Conservation (phyloP, 2,329 filamentous ascomycete genomes). For the Alternaria incomplexa region DNA sequence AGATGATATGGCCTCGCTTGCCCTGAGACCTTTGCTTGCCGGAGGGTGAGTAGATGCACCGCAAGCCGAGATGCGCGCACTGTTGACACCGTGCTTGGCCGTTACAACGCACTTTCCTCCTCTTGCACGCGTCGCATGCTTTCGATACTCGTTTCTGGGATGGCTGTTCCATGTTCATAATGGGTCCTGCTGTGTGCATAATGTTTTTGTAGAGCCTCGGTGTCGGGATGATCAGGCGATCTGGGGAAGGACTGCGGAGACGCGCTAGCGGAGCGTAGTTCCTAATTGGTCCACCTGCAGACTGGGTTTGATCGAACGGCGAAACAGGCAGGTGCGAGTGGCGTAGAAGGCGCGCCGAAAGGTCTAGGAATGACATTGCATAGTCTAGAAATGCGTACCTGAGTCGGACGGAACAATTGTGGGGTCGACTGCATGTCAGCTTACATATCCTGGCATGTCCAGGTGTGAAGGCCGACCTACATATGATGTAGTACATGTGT, state of each 20-base stretch:
- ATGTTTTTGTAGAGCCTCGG: conserved; percentile 14
- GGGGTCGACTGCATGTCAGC: neutral
- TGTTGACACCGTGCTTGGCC: conserved; percentile 53
- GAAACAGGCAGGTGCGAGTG: conserved; percentile 12
- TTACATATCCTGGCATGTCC: neutral
- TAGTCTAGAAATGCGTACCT: conserved; percentile 9
- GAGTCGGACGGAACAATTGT: neutral
- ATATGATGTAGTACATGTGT: neutral
- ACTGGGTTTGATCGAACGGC: neutral
- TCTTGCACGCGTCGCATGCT: conserved; percentile 57
- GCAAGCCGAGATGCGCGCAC: conserved; percentile 50
- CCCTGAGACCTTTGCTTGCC: conserved; percentile 47
- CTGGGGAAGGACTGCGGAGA: conserved; percentile 20
- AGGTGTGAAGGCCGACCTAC: neutral
- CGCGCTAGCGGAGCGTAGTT: conserved; percentile 14
- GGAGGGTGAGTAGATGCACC: conserved; percentile 53
- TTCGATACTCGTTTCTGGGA: conserved; percentile 43
- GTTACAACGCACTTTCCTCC: conserved; percentile 57
- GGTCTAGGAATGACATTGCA: neutral
- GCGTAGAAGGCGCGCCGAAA: conserved; percentile 1
- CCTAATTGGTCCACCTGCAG: conserved; percentile 9
- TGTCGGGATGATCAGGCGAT: conserved; percentile 16
- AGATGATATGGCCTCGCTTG: conserved; percentile 51
- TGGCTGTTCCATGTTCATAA: conserved; percentile 31
- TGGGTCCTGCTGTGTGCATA: conserved; percentile 26